Conservation (phyloP, 208 protist species). For the Naegleria gruberi region DNA sequence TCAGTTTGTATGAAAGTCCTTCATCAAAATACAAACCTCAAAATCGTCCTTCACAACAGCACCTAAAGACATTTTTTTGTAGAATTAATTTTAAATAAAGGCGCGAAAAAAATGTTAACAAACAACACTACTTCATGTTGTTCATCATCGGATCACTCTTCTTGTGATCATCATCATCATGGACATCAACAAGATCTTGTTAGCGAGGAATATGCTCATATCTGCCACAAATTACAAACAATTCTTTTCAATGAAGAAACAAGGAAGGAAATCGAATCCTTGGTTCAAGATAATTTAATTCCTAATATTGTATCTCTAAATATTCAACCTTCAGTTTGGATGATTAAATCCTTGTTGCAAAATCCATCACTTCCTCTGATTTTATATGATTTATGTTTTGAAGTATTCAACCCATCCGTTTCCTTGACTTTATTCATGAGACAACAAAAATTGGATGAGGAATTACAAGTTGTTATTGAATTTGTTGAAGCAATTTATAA, state of each 20-base stretch:
- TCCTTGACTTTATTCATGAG: background rate
- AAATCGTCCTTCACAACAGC: background rate
- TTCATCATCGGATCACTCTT: too few relatives aligned
- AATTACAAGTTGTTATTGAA: background rate
- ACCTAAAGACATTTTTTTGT: background rate
- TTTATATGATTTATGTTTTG: background rate
- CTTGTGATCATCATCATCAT: background rate
- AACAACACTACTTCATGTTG: too few relatives aligned
- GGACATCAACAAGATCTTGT: background rate
- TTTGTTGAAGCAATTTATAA: background rate
- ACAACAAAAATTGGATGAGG: background rate
- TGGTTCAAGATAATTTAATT: background rate
- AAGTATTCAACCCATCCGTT: background rate
- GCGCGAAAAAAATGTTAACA: too few relatives aligned
- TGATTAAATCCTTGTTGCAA: background rate
- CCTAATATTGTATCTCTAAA: background rate
- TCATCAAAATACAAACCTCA: background rate
- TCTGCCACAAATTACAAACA: background rate
- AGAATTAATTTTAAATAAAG: background rate
- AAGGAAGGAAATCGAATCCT: background rate
- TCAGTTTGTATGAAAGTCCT: background rate
- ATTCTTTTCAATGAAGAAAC: background rate
- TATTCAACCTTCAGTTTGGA: background rate
- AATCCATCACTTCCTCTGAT: background rate
- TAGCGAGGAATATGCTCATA: background rate